Conservation (phyloP, 1,284 basidiomycete species). For the Sanghuangporus weigelae region DNA sequence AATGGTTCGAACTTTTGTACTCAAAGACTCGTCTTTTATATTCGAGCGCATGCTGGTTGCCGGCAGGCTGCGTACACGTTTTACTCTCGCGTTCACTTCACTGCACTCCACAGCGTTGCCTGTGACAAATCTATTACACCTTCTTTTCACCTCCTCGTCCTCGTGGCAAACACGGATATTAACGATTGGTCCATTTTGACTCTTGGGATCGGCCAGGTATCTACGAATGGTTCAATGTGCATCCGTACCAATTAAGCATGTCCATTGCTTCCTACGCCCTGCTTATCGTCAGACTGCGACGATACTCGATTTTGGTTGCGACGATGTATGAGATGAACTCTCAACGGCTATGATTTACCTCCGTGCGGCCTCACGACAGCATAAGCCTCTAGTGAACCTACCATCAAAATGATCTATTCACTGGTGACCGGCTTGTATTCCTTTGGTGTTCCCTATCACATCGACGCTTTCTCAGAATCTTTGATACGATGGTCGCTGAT, state of each 20-base stretch:
- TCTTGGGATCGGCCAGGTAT: not conserved
- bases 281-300: not conserved
- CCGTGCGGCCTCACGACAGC: too few species aligned
- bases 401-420: too few species aligned
- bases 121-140: not conserved
- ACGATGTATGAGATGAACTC: not conserved
- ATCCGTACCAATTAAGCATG: too few species aligned
- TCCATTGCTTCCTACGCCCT: too few species aligned
- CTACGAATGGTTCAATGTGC: not conserved
- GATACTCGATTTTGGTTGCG: not conserved
- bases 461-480: too few species aligned
- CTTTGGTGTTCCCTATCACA: too few species aligned
- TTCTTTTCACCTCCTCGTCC: not conserved
- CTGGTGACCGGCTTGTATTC: too few species aligned
- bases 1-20: not conserved
- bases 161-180: not conserved
- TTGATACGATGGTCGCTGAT: too few species aligned
- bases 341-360: not conserved
- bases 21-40: not conserved
- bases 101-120: slow-evolving; percentile 7
- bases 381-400: too few species aligned
- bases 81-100: not conserved
- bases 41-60: not conserved
- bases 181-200: not conserved
- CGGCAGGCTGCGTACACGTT: slow-evolving; percentile 3